A percentile compares a stretch with the other conserved stretches of the same genome.
Conservation (phyloP, 1,139 yeast species). For the Debaryomyces nepalensis region DNA sequence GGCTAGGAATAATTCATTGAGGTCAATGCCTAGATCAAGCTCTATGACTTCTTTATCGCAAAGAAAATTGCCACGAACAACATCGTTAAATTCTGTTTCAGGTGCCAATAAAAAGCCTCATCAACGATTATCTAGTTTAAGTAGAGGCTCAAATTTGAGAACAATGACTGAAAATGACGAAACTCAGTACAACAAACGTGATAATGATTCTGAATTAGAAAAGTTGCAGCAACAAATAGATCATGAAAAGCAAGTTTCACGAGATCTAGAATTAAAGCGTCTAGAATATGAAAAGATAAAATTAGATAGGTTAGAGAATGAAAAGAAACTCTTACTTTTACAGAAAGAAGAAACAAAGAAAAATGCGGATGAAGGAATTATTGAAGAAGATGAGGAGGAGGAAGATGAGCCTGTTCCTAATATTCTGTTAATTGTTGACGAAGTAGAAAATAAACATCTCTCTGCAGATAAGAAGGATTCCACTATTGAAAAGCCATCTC, state of each 20-base stretch:
- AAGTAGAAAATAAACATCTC: conserved; percentile 22
- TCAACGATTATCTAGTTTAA: conserved; percentile 17
- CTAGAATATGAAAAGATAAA: conserved; percentile 37
- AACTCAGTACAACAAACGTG: conserved; percentile 11
- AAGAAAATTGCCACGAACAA: conserved; percentile 24
- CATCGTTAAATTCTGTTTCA: conserved; percentile 18
- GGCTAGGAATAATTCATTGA: conserved; percentile 46
- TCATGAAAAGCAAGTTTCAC: conserved; percentile 36
- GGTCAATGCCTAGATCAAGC: conserved; percentile 35
- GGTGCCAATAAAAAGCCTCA: conserved; percentile 5
- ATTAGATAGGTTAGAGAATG: conserved; percentile 25
- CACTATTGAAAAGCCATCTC: conserved; percentile 18
- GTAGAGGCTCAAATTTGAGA: conserved; percentile 14
- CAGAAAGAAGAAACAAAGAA: conserved; percentile 7
- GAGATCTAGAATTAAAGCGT: conserved; percentile 36
- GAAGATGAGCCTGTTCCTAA: conserved; percentile 23
- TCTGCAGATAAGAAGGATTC: conserved; percentile 3
- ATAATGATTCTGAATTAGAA: conserved; percentile 18
- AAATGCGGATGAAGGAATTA: conserved; percentile 7
- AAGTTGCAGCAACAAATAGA: conserved; percentile 33
- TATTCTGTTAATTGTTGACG: conserved; percentile 26
- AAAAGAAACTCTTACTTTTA: conserved; percentile 20
- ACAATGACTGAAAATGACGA: conserved; percentile 24
- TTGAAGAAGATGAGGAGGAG: conserved; percentile 19
- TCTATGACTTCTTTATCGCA: conserved; percentile 24